These are phyloP conservation scores for Xylariaceae sp. DNA, from an alignment of 2,329 filamentous ascomycete genomes.

Conservation along the genomic window DNA sequence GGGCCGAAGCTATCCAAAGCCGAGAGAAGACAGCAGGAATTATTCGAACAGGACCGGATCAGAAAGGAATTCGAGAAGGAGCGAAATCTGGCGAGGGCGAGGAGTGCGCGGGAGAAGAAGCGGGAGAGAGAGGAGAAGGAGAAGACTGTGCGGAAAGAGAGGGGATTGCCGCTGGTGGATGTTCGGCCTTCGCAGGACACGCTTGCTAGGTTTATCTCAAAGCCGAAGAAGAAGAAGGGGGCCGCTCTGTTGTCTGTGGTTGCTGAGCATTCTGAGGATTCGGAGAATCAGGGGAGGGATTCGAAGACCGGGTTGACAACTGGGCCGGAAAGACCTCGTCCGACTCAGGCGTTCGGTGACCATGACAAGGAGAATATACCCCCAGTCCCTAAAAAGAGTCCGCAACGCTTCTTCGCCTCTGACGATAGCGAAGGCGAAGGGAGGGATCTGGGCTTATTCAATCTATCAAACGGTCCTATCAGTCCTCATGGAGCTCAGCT, in stretches of 20 bases:
- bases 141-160: slow-evolving; percentile 45
- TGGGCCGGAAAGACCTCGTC: no score
- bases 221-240: no score
- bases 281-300: no score
- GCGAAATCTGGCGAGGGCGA: slow-evolving; percentile 43
- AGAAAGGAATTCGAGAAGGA: slow-evolving; percentile 47
- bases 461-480: background rate
- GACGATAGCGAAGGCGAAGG: background rate
- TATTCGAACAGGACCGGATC: slow-evolving; percentile 50
- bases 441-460: background rate
- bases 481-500: background rate
- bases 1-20: slow-evolving; percentile 39
- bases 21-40: slow-evolving; percentile 38
- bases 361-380: no score
- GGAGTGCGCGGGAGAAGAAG: slow-evolving; percentile 48
- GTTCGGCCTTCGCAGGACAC: slow-evolving; percentile 53
- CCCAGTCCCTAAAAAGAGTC: no score
- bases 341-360: no score
- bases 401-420: no score
- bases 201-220: slow-evolving; percentile 46
- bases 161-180: slow-evolving; percentile 48
- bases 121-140: slow-evolving; percentile 48
- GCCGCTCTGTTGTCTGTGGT: background rate
- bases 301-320: no score
- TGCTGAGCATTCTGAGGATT: background rate